Conservation (phyloP, 495 filamentous ascomycete genomes). For the Penicillium diatomitis region DNA sequence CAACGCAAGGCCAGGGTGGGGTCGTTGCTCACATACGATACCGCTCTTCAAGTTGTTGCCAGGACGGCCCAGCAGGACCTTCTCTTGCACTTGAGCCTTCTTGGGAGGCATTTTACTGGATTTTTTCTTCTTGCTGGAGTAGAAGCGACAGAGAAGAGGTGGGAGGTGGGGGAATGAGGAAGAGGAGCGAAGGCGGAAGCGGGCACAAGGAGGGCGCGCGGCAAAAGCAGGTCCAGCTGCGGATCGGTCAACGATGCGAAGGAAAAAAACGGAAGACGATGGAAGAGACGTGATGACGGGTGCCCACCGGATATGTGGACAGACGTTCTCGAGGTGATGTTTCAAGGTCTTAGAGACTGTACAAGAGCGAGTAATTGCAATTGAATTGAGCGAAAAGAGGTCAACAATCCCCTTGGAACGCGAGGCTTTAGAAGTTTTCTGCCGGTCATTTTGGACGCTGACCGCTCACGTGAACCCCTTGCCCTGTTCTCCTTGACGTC, state of each 20-base stretch:
- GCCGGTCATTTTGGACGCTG: constrained; percentile 2
- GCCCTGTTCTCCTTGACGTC: constrained; percentile 15
- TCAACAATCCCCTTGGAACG: background rate
- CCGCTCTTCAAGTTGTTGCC: constrained; percentile 99
- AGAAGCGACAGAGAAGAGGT: constrained; percentile 29
- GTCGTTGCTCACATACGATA: constrained; percentile 73
- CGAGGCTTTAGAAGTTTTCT: constrained; percentile 16
- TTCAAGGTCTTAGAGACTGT: too few relatives aligned
- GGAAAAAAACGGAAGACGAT: constrained; percentile 20
- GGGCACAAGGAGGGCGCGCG: constrained; percentile 16
- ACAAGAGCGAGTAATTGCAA: constrained; percentile 17
- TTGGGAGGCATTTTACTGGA: constrained; percentile 47
- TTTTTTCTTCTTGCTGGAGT: constrained; percentile 40
- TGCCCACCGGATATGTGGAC: constrained; percentile 13
- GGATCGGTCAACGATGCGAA: constrained; percentile 28
- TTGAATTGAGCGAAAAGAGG: constrained; percentile 7
- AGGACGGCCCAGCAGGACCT: constrained; percentile 72
- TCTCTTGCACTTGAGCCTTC: constrained; percentile 46
- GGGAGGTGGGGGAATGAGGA: constrained; percentile 18
- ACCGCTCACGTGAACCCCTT: constrained; percentile 22
- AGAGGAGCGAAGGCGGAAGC: constrained; percentile 22
- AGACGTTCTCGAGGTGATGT: too few relatives aligned
- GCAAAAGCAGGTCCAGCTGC: constrained; percentile 46
- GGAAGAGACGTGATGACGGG: constrained; percentile 33
- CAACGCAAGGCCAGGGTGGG: constrained; percentile 28